Percentiles rank a stretch among this genome's conserved stretches.
Evolutionary conservation across 768 basidiomycete species (phyloP).

Genomic region (Cystofilobasidium capitatum): DNA sequence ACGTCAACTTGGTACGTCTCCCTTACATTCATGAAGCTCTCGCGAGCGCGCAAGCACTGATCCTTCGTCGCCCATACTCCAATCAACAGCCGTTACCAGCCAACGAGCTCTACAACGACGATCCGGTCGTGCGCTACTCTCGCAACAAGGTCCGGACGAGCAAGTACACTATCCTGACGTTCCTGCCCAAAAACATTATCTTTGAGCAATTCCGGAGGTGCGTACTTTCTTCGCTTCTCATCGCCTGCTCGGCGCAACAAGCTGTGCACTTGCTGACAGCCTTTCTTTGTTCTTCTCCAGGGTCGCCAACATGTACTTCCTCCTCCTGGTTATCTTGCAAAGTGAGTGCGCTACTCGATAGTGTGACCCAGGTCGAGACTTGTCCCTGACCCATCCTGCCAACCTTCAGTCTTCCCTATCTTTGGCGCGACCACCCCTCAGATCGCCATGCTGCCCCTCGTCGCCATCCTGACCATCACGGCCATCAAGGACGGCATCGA

Average conservation of each 20-base stretch:
- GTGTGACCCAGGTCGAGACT: neutral
- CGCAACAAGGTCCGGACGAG: slow-evolving; percentile 91
- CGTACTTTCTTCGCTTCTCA: slow-evolving; percentile 32
- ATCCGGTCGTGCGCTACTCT: slow-evolving; percentile 66
- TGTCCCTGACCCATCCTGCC: neutral
- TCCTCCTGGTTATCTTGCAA: slow-evolving; percentile 65
- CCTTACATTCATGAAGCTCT: too few species aligned
- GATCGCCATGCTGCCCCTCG: slow-evolving; percentile 70
- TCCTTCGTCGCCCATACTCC: neutral
- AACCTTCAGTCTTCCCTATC: slow-evolving; percentile 61
- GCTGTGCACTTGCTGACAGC: neutral
- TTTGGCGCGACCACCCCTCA: slow-evolving; percentile 80
- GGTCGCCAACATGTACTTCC: slow-evolving; percentile 87
- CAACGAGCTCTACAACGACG: slow-evolving; percentile 45
- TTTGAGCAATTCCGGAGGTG: slow-evolving; percentile 88
- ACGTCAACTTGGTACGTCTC: slow-evolving; percentile 52
- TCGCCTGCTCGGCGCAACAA: neutral
- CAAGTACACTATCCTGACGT: slow-evolving; percentile 82
- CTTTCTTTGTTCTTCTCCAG: slow-evolving; percentile 42
- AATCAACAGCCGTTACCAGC: slow-evolving; percentile 15
- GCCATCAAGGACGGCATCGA: slow-evolving; percentile 93
- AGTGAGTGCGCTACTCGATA: slow-evolving; percentile 43
- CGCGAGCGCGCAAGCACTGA: too few species aligned
- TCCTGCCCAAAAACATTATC: slow-evolving; percentile 77
- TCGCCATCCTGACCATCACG: slow-evolving; percentile 78